Base-by-base conservation (phyloP, 2,329 filamentous ascomycete genomes). In the Claviceps maximensis region DNA sequence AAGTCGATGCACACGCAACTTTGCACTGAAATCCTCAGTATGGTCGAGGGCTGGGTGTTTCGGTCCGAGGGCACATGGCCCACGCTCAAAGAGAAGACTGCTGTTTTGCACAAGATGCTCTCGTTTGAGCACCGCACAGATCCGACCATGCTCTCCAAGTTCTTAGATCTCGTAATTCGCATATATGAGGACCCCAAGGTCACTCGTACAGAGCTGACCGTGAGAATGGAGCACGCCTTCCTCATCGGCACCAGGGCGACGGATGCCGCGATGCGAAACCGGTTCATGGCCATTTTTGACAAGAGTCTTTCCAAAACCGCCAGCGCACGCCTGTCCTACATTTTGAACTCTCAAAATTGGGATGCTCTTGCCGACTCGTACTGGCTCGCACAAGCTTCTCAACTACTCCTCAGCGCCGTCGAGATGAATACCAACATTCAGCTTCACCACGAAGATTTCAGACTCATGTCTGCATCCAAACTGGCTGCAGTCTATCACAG, bases 181-280 rank as follows among this genome's bases (percentile, higher is more conserved):
- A 96, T 99, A 55, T 99, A 99, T 65, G 94, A 98, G 64, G 93
- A 98, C 62, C 88, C 89, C 0, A 95, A 94, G 70, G 93, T 98
- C 57, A 89, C 90, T 1, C 80, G 90, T 33, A 96, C 91, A 0
- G 93, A 99, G 69, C 77, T 99, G 51, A 97, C 93, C 0, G 94
- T 99, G 10, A 83, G 94, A 4, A 86, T 99, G 79, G 93, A 99
- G 71, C 91, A 97, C 68, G 93, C 93, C 5, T 99, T 98, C 76
- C 77, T 99, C 58, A 93, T 98, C 49, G 93, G 94, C 29, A 94
- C 91, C 0, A 76, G 94, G 61, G 91, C 91, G 2, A 84, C 90
- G 60, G 91, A 98, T 65, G 87, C 97, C 13, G 87, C 95, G 54
- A 96, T 97, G 89, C 86, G 93, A 46, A 95, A 95, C 62, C 84